A percentile compares a stretch with the other conserved stretches of the same genome.
Conservation (phyloP, 208 protist genomes). For the Acanthamoeba triangularis region DNA sequence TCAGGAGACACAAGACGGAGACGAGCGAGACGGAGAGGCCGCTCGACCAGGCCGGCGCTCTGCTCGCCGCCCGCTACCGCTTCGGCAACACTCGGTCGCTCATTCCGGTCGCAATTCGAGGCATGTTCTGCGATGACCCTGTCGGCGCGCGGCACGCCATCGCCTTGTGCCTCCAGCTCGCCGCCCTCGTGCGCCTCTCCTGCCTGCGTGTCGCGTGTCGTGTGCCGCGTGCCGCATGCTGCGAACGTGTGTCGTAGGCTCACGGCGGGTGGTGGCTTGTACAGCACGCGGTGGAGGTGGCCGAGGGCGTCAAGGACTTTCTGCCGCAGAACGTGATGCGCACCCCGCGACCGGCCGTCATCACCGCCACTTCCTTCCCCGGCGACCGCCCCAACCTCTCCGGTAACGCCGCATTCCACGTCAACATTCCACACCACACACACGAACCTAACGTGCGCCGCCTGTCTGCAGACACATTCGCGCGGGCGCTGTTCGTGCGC, state of each 20-base stretch:
- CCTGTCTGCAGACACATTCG: background rate
- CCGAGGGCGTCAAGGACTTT: background rate
- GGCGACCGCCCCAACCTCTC: slow-evolving; percentile 25
- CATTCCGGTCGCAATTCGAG: slow-evolving; percentile 20
- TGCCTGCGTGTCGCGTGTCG: background rate
- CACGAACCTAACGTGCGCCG: background rate
- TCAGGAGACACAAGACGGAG: background rate
- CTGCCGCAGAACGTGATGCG: slow-evolving; percentile 7
- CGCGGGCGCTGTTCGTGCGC: background rate
- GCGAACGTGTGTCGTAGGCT: background rate
- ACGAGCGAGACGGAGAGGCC: slow-evolving; percentile 9
- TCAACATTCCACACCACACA: no score
- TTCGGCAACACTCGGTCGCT: background rate
- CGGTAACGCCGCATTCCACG: background rate
- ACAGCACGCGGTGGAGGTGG: background rate
- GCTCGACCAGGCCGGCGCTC: slow-evolving; percentile 29
- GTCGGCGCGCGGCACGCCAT: slow-evolving; percentile 48
- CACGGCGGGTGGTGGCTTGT: background rate
- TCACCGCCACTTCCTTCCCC: background rate
- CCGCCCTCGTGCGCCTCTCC: background rate
- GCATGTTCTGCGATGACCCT: slow-evolving; percentile 41
- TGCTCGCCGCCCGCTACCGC: slow-evolving; percentile 36
- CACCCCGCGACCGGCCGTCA: background rate
- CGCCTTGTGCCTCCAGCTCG: slow-evolving; percentile 39
- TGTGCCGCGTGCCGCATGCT: background rate